Percentiles rank a stretch among this genome's conserved stretches.
Conservation (phyloP, 495 filamentous ascomycete genomes). For the Xylaria palmicola region DNA sequence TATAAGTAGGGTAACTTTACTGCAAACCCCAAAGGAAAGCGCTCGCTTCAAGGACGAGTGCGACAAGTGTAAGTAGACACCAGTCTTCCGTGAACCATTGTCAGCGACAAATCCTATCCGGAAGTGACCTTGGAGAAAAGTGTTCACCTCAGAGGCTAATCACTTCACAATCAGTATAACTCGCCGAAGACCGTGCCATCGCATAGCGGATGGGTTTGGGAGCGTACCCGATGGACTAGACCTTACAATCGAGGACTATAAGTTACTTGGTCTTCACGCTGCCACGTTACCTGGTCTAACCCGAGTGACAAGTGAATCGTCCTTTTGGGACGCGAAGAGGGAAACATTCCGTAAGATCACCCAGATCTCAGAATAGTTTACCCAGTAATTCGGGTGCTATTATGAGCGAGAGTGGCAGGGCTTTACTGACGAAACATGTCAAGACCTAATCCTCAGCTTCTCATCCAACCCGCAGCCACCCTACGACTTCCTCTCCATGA, state of each 20-base stretch:
- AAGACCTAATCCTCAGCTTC: constrained; percentile 36
- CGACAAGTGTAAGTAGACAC: constrained; percentile 31
- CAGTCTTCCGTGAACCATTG: too few relatives aligned
- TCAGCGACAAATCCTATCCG: too few relatives aligned
- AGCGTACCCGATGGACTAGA: constrained; percentile 25
- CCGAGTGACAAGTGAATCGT: constrained; percentile 32
- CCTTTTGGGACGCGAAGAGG: constrained; percentile 32
- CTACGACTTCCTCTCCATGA: constrained; percentile 38
- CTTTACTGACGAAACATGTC: neutral
- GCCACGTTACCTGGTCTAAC: constrained; percentile 29
- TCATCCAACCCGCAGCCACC: constrained; percentile 34
- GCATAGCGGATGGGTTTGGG: constrained; percentile 9
- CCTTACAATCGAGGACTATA: constrained; percentile 29
- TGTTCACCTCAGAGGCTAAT: neutral
- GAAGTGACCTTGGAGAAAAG: neutral
- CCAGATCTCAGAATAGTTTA: neutral
- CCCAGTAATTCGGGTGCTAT: neutral
- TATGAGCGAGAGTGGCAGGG: constrained; percentile 10
- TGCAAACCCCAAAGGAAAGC: constrained; percentile 19
- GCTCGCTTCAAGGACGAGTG: constrained; percentile 27
- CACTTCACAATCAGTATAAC: constrained; percentile 21
- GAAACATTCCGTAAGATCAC: constrained; percentile 28
- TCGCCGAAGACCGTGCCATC: constrained; percentile 18
- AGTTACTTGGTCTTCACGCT: constrained; percentile 31
- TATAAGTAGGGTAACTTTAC: constrained; percentile 29